Conservation (phyloP, 2,329 filamentous ascomycete species). For the Fulvia fulva region DNA sequence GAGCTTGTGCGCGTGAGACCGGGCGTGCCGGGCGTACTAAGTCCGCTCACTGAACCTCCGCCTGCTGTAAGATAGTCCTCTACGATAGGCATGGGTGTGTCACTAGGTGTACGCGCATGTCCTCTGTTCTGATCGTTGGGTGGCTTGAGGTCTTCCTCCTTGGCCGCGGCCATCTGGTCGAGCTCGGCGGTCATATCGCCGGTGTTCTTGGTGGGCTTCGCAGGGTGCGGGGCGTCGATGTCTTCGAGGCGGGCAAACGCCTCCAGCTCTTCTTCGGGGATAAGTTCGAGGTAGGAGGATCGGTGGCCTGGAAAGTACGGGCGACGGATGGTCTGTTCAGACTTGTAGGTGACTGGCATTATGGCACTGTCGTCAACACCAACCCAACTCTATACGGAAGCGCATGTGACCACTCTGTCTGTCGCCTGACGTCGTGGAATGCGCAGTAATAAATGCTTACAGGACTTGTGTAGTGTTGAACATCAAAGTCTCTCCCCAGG, state of each 20-base stretch:
- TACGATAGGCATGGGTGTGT: constrained; percentile 17
- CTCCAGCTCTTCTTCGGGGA: constrained; percentile 29
- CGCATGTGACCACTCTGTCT: constrained; percentile 1
- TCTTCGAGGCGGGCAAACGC: constrained; percentile 27
- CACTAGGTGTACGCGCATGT: constrained; percentile 14
- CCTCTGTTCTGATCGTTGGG: constrained; percentile 6
- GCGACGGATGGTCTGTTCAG: constrained; percentile 19
- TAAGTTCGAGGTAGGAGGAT: constrained; percentile 27
- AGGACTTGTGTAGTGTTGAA: constrained; percentile 3
- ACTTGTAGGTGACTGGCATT: constrained; percentile 21
- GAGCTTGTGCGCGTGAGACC: constrained; percentile 73
- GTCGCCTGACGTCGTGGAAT: neutral
- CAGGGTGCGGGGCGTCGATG: constrained; percentile 15
- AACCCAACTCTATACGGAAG: neutral
- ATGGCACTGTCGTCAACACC: constrained; percentile 3
- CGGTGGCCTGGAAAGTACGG: constrained; percentile 27
- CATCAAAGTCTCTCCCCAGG: neutral
- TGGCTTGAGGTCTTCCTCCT: constrained; percentile 26
- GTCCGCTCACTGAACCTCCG: constrained; percentile 35
- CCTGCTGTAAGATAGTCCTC: constrained; percentile 36
- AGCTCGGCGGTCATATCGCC: constrained; percentile 20
- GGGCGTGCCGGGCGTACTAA: constrained; percentile 37
- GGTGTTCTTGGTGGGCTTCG: constrained; percentile 17
- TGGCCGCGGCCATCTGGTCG: constrained; percentile 30
- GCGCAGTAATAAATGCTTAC: neutral